A percentile compares a stretch with the other conserved stretches of the same genome.
Conservation (phyloP, 495 filamentous ascomycete genomes). For the Lichina pygmaea region DNA sequence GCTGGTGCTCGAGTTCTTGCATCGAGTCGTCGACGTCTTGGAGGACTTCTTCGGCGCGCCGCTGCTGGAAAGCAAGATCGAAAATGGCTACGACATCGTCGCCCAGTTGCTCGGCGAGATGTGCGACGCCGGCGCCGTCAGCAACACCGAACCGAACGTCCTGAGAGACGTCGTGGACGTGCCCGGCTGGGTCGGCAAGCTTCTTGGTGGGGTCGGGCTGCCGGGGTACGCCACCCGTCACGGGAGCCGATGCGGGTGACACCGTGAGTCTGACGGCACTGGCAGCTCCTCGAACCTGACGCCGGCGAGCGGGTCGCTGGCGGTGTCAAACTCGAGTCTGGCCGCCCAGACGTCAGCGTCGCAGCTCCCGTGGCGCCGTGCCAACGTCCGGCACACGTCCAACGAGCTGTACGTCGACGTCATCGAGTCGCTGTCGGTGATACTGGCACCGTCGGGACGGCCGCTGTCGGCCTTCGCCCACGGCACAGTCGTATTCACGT, state of each 20-base stretch:
- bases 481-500: constrained; percentile 83
- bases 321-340: neutral
- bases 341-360: constrained; percentile 13
- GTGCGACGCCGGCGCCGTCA: constrained; percentile 79
- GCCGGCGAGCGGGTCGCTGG: neutral
- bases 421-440: constrained; percentile 68
- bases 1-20: constrained; percentile 87
- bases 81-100: constrained; percentile 75
- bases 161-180: constrained; percentile 78
- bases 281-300: neutral
- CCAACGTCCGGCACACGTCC: constrained; percentile 82
- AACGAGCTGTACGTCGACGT: constrained; percentile 97
- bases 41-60: constrained; percentile 92
- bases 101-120: constrained; percentile 86
- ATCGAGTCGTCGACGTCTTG: constrained; percentile 73
- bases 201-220: constrained; percentile 68
- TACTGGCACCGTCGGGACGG: constrained; percentile 67
- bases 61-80: constrained; percentile 59
- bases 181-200: constrained; percentile 65
- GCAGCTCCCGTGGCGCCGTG: constrained; percentile 58
- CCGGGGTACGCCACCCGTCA: constrained; percentile 27
- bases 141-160: constrained; percentile 80
- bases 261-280: neutral
- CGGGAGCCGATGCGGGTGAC: neutral
- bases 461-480: constrained; percentile 67